Evolutionary conservation across 352 stramenopile species (phyloP).

Genomic region (Phytophthora boehmeriae): DNA sequence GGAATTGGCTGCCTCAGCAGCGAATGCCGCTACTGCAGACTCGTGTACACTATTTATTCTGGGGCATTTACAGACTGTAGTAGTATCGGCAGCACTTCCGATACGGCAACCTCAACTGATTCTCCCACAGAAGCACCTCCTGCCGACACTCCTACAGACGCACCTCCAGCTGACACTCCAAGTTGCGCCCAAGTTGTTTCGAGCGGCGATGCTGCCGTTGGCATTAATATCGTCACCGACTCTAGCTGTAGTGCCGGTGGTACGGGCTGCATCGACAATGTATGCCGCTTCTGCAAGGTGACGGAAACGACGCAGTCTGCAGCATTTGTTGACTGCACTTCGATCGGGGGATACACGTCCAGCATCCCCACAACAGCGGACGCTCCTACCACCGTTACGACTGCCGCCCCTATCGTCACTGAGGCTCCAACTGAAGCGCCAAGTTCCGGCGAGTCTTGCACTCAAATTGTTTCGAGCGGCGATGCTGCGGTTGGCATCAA

Average conservation of each 20-base stretch:
- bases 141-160: neutral
- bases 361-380: conserved; percentile 3
- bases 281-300: conserved; percentile 54
- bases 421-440: conserved; percentile 14
- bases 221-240: conserved; percentile 46
- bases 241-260: conserved; percentile 34
- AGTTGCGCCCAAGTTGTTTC: conserved; percentile 20
- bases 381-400: conserved; percentile 3
- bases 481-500: conserved; percentile 33
- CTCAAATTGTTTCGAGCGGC: conserved; percentile 22
- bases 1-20: conserved; percentile 39
- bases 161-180: conserved; percentile 1
- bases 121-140: conserved; percentile 1
- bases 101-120: conserved; percentile 2
- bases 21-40: conserved; percentile 41
- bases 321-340: conserved; percentile 27
- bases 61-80: conserved; percentile 31
- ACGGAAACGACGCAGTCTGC: conserved; percentile 23
- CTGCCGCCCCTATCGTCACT: conserved; percentile 4
- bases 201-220: conserved; percentile 30
- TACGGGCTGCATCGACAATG: conserved; percentile 39
- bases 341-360: neutral
- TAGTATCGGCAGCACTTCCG: conserved; percentile 6
- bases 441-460: conserved; percentile 10
- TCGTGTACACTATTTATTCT: conserved; percentile 28